Evolutionary conservation across 2,329 filamentous ascomycete species (phyloP).

Genomic region (Mycosphaerelloides madeirae): DNA sequence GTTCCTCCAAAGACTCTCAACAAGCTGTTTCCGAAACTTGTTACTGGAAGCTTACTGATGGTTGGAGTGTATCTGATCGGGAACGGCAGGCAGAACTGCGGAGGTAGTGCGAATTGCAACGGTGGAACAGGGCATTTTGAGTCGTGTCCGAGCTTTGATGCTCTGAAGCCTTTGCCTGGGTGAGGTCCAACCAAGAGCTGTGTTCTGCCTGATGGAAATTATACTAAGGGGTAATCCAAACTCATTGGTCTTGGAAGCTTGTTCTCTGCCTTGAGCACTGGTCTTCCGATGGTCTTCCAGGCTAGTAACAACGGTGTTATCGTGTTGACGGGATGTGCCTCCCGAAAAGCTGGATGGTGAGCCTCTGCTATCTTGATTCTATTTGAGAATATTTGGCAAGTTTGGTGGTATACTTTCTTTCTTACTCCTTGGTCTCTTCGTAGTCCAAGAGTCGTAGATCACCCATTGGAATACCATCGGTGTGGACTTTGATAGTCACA

Average conservation of each 20-base stretch:
- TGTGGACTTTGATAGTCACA: no score
- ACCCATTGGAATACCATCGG: no score
- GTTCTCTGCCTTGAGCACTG: slow-evolving; percentile 6
- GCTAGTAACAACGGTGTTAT: slow-evolving; percentile 12
- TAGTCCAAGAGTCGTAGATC: no score
- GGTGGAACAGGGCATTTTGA: slow-evolving; percentile 7
- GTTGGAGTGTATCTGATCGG: slow-evolving; percentile 9
- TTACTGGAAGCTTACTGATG: slow-evolving; percentile 8
- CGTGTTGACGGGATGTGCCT: slow-evolving; percentile 10
- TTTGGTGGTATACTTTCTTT: slow-evolving; percentile 1
- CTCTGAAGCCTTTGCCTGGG: slow-evolving; percentile 8
- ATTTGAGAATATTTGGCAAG: slow-evolving; percentile 9
- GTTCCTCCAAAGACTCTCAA: slow-evolving; percentile 7
- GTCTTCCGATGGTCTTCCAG: slow-evolving; percentile 10
- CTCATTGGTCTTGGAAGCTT: slow-evolving; percentile 9
- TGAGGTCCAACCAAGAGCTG: no score
- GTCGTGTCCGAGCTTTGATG: slow-evolving; percentile 8
- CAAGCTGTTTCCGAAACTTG: slow-evolving; percentile 9
- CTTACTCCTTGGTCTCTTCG: no score
- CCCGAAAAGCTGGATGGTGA: slow-evolving; percentile 7
- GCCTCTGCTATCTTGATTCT: slow-evolving; percentile 7
- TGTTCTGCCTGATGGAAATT: no score
- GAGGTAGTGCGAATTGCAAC: slow-evolving; percentile 7
- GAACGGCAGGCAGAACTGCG: slow-evolving; percentile 11
- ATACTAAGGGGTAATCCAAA: no score